A percentile compares a stretch with the other conserved stretches of the same genome.
phyloP scores from a whole-genome alignment of 177 flowering plant genomes.

The Telopea speciosissima region DNA sequence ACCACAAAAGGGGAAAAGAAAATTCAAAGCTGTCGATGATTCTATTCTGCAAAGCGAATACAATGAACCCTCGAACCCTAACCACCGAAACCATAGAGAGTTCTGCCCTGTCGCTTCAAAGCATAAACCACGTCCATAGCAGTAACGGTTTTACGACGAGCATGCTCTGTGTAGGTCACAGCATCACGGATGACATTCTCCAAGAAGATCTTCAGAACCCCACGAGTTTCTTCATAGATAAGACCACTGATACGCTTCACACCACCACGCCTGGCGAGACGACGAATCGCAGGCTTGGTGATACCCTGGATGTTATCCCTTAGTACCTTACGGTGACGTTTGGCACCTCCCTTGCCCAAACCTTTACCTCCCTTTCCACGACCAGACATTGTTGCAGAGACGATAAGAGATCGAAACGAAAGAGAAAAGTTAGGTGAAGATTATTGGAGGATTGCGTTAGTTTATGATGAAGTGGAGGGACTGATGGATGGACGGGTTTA shows the following conservation, averaged over 20 bases:
- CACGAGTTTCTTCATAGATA: conserved; percentile 19
- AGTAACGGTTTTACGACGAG: conserved; percentile 17
- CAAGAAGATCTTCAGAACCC: conserved; percentile 18
- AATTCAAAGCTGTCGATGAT: too few relatives aligned
- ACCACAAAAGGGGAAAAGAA: too few relatives aligned
- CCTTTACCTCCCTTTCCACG: conserved; percentile 19
- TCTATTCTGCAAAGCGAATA: too few relatives aligned
- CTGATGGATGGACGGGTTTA: background rate
- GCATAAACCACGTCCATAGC: conserved; percentile 23
- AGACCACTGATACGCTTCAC: conserved; percentile 20
- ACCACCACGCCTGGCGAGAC: conserved; percentile 17
- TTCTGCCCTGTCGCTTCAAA: conserved; percentile 15
- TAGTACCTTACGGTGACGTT: conserved; percentile 16
- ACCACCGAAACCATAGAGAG: conserved; percentile 13
- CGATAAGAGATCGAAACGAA: background rate
- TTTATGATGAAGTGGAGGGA: background rate
- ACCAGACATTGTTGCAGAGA: conserved; percentile 9
- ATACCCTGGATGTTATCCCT: conserved; percentile 19
- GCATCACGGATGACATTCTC: conserved; percentile 23
- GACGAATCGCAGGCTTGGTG: conserved; percentile 19
- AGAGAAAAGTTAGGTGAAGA: background rate
- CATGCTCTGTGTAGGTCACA: conserved; percentile 18
- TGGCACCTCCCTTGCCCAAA: conserved; percentile 17
- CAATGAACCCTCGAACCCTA: background rate
- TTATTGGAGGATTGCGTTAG: conserved; percentile 21